Evolutionary conservation across 805 yeast species (phyloP).

Genomic region (Yamadazyma paraphyllophila): DNA sequence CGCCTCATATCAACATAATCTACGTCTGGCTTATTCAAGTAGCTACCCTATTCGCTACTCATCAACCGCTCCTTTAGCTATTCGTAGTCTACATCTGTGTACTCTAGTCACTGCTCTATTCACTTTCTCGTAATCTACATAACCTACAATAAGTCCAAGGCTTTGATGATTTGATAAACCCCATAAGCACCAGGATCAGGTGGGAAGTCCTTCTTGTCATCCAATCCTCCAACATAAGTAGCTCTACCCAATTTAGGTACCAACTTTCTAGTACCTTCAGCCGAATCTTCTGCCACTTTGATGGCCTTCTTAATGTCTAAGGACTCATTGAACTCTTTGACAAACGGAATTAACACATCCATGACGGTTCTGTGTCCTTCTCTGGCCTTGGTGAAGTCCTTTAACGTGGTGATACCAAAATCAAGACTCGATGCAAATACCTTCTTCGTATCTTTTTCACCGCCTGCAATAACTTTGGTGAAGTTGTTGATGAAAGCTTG

Average conservation of each 20-base stretch:
- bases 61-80: no score
- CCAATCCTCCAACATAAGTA: conserved; percentile 33
- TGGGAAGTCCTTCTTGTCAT: conserved; percentile 24
- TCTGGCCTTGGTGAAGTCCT: conserved; percentile 35
- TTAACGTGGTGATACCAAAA: conserved; percentile 26
- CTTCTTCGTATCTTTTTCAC: conserved; percentile 9
- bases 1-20: no score
- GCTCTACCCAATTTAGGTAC: conserved; percentile 38
- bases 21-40: no score
- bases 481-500: conserved; percentile 21
- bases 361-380: conserved; percentile 39
- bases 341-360: conserved; percentile 40
- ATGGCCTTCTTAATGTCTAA: conserved; percentile 22
- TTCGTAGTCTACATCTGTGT: no score
- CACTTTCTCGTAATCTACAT: no score
- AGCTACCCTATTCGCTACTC: no score
- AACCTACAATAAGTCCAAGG: conserved; percentile 14
- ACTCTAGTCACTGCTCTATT: no score
- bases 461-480: conserved; percentile 13
- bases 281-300: conserved; percentile 25
- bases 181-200: conserved; percentile 45
- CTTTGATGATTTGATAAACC: conserved; percentile 30
- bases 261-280: conserved; percentile 35
- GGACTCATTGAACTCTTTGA: conserved; percentile 18
- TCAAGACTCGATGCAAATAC: conserved; percentile 21